phyloP scores from a whole-genome alignment of 225 moss, liverwort and hornwort genomes.

The Pseudoscleropodium purum region DNA sequence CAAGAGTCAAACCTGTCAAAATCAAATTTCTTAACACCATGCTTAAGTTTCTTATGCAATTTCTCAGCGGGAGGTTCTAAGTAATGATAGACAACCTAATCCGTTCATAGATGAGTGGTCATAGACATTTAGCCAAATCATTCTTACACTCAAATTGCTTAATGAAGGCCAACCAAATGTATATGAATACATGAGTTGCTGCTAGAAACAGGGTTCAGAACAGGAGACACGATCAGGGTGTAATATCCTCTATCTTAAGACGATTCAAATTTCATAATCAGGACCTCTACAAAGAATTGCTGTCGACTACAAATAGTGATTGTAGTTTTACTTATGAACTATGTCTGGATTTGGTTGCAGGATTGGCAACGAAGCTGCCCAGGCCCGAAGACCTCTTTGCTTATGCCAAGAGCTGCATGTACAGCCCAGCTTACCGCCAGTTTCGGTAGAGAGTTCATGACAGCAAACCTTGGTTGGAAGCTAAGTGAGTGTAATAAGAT shows the following conservation, averaged over 20 bases:
- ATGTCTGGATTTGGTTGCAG: not conserved
- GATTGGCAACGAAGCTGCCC: conserved; percentile 31
- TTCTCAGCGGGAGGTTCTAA: not conserved
- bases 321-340: not conserved
- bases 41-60: not conserved
- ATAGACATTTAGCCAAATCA: not conserved
- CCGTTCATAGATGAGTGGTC: not conserved
- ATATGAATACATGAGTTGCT: not conserved
- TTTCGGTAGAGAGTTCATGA: conserved; percentile 9
- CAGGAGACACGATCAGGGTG: not conserved
- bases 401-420: conserved; percentile 40
- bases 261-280: not conserved
- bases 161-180: not conserved
- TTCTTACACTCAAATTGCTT: not conserved
- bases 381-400: conserved; percentile 15
- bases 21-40: not conserved
- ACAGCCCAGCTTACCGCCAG: conserved; percentile 20
- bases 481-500: not conserved
- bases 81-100: not conserved
- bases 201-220: not conserved
- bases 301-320: not conserved
- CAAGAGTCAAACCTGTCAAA: not conserved
- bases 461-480: not conserved
- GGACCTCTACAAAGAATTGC: not conserved
- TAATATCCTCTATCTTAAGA: not conserved